A percentile compares a stretch with the other conserved stretches of the same genome.
Evolutionary conservation across 768 basidiomycete species (phyloP).

Genomic region (Tylopilus cervinicoccineus): DNA sequence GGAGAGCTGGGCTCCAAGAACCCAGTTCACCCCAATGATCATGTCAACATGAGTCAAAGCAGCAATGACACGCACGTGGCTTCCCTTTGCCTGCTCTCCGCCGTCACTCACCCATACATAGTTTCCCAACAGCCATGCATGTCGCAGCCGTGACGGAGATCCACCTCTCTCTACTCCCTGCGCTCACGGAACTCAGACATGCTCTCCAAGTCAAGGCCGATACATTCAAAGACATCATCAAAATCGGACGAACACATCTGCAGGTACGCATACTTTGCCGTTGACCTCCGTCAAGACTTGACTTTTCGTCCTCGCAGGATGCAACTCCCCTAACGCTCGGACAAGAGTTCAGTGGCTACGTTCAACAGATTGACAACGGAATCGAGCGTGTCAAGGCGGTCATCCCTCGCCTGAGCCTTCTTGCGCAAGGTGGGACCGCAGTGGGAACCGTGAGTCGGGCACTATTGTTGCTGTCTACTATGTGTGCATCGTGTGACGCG

Average conservation of each 20-base stretch:
- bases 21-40: slow-evolving; percentile 98
- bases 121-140: slow-evolving; percentile 99
- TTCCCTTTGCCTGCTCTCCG: not conserved
- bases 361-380: slow-evolving; percentile 88
- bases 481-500: slow-evolving; percentile 8
- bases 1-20: slow-evolving; percentile 94
- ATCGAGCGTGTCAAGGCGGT: slow-evolving; percentile 80
- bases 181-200: slow-evolving; percentile 76
- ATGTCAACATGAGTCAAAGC: slow-evolving; percentile 99
- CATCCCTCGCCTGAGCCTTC: slow-evolving; percentile 78
- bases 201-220: slow-evolving; percentile 81
- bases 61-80: slow-evolving; percentile 90
- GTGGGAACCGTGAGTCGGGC: slow-evolving; percentile 80
- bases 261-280: slow-evolving; percentile 43
- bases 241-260: slow-evolving; percentile 97
- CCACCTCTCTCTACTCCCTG: slow-evolving; percentile 73
- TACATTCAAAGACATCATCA: slow-evolving; percentile 88
- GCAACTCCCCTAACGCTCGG: slow-evolving; percentile 97
- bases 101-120: slow-evolving; percentile 27
- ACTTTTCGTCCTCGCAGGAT: slow-evolving; percentile 50
- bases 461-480: not conserved
- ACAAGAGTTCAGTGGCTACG: slow-evolving; percentile 98
- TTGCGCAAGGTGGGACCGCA: slow-evolving; percentile 98
- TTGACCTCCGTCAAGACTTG: not conserved
- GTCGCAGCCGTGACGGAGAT: slow-evolving; percentile 93